Conservation (phyloP, 2,329 filamentous ascomycete species). For the Apiospora aurea region DNA sequence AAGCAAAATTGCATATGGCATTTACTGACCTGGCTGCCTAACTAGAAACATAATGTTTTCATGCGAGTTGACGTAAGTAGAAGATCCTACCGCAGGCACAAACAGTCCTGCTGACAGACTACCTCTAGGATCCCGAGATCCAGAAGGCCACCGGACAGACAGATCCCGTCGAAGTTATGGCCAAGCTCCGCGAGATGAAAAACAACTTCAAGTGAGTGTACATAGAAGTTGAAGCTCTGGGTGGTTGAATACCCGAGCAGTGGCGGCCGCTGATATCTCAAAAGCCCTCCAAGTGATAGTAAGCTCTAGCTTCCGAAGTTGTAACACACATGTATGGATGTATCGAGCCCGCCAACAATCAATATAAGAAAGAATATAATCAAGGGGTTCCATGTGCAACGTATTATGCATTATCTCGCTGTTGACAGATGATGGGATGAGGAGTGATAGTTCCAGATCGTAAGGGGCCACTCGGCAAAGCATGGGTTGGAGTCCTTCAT, state of each 20-base stretch:
- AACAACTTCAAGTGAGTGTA: constrained; percentile 71
- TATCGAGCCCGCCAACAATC: neutral
- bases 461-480: neutral
- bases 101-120: constrained; percentile 27
- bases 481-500: neutral
- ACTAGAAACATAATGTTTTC: constrained; percentile 90
- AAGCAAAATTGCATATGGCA: neutral
- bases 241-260: neutral
- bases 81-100: neutral
- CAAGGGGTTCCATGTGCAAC: neutral
- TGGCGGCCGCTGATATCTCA: constrained; percentile 3
- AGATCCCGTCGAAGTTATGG: constrained; percentile 84
- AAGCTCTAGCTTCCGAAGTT: constrained; percentile 25
- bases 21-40: constrained; percentile 25
- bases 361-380: neutral
- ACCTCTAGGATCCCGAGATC: constrained; percentile 75
- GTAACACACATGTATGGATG: neutral
- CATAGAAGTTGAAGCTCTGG: neutral
- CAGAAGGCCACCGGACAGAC: constrained; percentile 85
- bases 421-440: neutral
- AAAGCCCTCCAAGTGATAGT: constrained; percentile 26
- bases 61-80: constrained; percentile 81
- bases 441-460: neutral
- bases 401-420: neutral
- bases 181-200: constrained; percentile 88